phyloP scores from a whole-genome alignment of 2,329 filamentous ascomycete genomes.

The Alternaria alternata region DNA sequence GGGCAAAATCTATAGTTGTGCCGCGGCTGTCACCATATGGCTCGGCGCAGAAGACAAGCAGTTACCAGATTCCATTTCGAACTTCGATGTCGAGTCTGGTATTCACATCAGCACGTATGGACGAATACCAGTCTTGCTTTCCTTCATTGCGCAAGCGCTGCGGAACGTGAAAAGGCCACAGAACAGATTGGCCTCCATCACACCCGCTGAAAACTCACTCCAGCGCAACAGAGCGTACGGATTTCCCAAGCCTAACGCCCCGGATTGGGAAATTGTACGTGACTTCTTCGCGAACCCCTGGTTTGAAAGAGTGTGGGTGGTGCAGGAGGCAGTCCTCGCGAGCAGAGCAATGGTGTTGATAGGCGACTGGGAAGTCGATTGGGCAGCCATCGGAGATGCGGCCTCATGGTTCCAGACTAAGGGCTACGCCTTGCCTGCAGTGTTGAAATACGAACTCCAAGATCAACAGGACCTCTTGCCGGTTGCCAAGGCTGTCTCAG shows the following conservation, averaged over 20 bases:
- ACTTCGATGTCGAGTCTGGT: background rate
- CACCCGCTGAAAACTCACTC: no score
- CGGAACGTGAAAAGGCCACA: no score
- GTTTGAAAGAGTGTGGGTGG: conserved; percentile 5
- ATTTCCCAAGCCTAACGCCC: no score
- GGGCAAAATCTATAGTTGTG: background rate
- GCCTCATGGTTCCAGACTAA: conserved; percentile 6
- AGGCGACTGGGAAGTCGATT: conserved; percentile 6
- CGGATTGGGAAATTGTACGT: background rate
- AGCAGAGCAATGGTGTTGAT: conserved; percentile 1
- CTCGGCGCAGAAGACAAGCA: background rate
- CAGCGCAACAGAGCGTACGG: no score
- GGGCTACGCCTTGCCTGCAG: conserved; percentile 5
- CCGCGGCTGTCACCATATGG: background rate
- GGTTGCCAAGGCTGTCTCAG: background rate
- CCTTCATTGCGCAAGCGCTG: no score
- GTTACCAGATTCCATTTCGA: background rate
- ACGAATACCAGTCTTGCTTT: no score
- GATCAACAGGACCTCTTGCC: conserved; percentile 3
- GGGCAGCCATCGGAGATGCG: conserved; percentile 4
- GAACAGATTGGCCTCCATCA: no score
- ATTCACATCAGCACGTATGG: no score
- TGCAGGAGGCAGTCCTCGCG: conserved; percentile 5
- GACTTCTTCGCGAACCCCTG: background rate
- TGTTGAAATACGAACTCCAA: background rate